A percentile compares a stretch with the other conserved stretches of the same genome.
Evolutionary conservation across 805 yeast species (phyloP).

Genomic region (Starmerella gropengiesseri): DNA sequence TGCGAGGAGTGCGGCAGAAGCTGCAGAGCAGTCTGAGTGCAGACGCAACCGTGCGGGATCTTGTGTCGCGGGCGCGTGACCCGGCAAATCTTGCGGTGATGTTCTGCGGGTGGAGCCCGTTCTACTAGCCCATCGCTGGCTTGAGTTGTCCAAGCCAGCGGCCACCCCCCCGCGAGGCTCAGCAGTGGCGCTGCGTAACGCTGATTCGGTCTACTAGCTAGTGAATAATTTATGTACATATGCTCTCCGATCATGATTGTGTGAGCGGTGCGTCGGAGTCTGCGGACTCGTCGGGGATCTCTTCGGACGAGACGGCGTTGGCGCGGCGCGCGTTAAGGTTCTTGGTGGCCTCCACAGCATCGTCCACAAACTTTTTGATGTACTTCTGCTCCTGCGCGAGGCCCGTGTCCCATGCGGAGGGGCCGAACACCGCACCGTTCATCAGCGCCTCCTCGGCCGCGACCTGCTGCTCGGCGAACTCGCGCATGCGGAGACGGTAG

Average conservation of each 20-base stretch:
- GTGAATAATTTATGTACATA: conserved; percentile 3
- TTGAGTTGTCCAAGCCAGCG: too few relatives aligned
- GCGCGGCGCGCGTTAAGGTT: conserved; percentile 22
- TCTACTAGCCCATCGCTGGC: too few relatives aligned
- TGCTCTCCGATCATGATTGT: neutral
- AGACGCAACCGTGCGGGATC: conserved; percentile 74
- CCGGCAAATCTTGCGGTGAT: conserved; percentile 57
- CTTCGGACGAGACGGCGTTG: conserved; percentile 21
- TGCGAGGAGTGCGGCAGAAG: conserved; percentile 61
- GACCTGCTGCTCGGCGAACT: conserved; percentile 61
- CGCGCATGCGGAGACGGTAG: conserved; percentile 72
- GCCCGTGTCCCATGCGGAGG: conserved; percentile 55
- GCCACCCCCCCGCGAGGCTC: too few relatives aligned
- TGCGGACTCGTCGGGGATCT: conserved; percentile 14
- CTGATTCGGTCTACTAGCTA: too few relatives aligned
- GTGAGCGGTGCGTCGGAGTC: neutral
- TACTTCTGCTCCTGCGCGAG: conserved; percentile 58
- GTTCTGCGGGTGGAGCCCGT: conserved; percentile 40
- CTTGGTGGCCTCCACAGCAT: conserved; percentile 57
- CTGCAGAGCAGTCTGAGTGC: conserved; percentile 60
- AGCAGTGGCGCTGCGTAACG: too few relatives aligned
- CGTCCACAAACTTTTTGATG: conserved; percentile 61
- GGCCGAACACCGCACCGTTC: conserved; percentile 68
- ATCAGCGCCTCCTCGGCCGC: conserved; percentile 73
- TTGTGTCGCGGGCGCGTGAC: conserved; percentile 67